Evolutionary conservation across 208 protist species (phyloP), one percentile per base, ranked within the genome.

Genomic region (Leptomonas seymouri): DNA sequence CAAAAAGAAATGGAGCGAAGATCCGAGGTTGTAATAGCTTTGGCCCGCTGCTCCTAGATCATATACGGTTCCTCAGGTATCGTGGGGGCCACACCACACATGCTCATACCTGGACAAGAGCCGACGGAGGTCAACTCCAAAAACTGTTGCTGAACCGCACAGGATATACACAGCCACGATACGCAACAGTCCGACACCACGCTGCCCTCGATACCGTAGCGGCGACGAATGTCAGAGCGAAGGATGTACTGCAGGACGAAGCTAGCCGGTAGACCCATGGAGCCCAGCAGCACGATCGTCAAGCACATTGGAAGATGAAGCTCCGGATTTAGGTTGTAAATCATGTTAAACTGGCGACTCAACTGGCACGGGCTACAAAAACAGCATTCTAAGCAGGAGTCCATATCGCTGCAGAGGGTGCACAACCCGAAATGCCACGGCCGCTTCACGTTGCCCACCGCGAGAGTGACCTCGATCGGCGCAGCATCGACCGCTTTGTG

Each of bases 41-140:
- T n/a, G 16, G 25, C 46, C 14, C 41, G 18, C 21, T 21, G 1
- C 8, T 20, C 44, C 15, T 63, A 74, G 7, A 63, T 11, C 73
- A 86, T 86, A 20, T 63, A 46, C 20, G 69, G 65, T 9, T 70
- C 44, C 36, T 55, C 42, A 1, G 77, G 77, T 21, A 30, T 21
- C 1, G 45, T 41, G 2, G 61, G 25, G 16, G 30, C 31, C 16
- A 74, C 41, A 48, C 78, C 71, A 46, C 72, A 81, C 45, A 71
- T 66, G 53, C 39, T 75, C 59, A 78, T 84, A 14, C 84, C 81
- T 20, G 82, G 87, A 49, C 85, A 90, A 7, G 72, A 53, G 4
- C 81, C 71, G 36, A 80, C 49, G 9, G 68, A 71, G 1, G 83
- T 86, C 74, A 93, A 75, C 76, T 90, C 84, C 23, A 84, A 60